Evolutionary conservation across 2,329 filamentous ascomycete genomes (phyloP), one percentile per base, ranked within the genome.

Genomic region (Colletotrichum neosansevieriae): DNA sequence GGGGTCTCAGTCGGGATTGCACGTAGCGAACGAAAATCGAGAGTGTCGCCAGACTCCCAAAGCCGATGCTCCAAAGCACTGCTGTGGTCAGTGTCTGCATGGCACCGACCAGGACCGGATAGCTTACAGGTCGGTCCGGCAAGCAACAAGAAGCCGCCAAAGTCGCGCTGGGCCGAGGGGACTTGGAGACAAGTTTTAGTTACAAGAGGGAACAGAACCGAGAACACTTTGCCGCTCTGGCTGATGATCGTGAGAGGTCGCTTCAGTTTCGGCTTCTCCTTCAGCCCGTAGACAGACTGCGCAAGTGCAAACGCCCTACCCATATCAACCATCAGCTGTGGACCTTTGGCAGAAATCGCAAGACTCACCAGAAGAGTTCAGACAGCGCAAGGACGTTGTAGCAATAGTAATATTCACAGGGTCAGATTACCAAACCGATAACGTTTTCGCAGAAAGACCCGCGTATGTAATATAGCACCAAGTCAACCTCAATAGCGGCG

Each of bases 71-170:
- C 36, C 36, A 56, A 11, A 62, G 3, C 15, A 56, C 47, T 62
- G 13, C 13, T 36, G 15, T 1, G 11, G 59, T 62, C 7, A 53
- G 0, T 0, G 6, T 45, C 0, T 10, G 15, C 21, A 3, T 6
- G 24, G 0, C 3, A 19, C 5, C 11, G 0, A 0, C 17, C 12
- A 4, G 29, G 24, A 24, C 5, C 0, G 1, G 21, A 0, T 0
- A 3, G 40, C 63, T 3, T 63, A 67, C 63, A 6, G 7, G 58
- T 49, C 9, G 56, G 21, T 17, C 63, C 66, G 5, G 66, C 66
- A 1, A 69, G 19, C 2, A 60, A 6, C 34, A 66, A 6, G 10
- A 69, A 69, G 2, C 47, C 57, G 0, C 58, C 24, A 19, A 49
- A 54, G 1, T 61, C 49, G 7, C 50, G 17, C 4, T 53, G 61